Evolutionary conservation across 1,139 yeast genomes (phyloP), one percentile per base, ranked within the genome.

Genomic region (Candida sp.): DNA sequence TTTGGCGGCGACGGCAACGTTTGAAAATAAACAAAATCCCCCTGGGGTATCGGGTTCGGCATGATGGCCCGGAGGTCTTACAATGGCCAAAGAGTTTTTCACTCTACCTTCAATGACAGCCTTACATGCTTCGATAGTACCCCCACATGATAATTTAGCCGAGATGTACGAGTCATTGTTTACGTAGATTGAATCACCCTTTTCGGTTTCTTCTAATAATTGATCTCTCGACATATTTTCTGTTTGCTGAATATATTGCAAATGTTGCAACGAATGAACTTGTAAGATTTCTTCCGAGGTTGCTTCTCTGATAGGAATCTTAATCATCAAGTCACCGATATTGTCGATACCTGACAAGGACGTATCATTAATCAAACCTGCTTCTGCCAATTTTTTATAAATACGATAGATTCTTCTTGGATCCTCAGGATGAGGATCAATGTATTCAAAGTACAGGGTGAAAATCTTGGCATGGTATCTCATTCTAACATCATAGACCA

Each of bases 51-150:
- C 95, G 1, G 99, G 98, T 58, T 95, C 99, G 1, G 99, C 98
- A 60, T 95, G 99, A 66, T 95, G 99, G 2, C 99, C 99, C 0
- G 99, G 99, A 1, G 99, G 99, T 51, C 99, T 79, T 11, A 95
- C 97, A 11, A 95, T 88, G 0, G 99, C 99, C 45, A 95, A 62
- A 0, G 97, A 85, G 60, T 95, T 95, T 58, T 90, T 90, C 27
- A 91, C 98, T 46, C 75, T 71, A 1, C 97, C 96, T 61, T 91
- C 98, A 8, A 93, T 86, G 19, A 95, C 99, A 0, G 98, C 97
- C 53, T 83, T 82, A 62, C 98, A 91, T 0, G 97, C 96, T 62
- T 93, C 99, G 42, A 95, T 93, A 27, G 96, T 84, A 25, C 99
- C 98, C 44, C 99, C 99, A 61, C 98, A 93, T 12, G 97, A 86